A percentile compares a stretch with the other conserved stretches of the same genome.
phyloP scores from a whole-genome alignment of 75 land plant genomes.

The Pseudotsuga menziesii region DNA sequence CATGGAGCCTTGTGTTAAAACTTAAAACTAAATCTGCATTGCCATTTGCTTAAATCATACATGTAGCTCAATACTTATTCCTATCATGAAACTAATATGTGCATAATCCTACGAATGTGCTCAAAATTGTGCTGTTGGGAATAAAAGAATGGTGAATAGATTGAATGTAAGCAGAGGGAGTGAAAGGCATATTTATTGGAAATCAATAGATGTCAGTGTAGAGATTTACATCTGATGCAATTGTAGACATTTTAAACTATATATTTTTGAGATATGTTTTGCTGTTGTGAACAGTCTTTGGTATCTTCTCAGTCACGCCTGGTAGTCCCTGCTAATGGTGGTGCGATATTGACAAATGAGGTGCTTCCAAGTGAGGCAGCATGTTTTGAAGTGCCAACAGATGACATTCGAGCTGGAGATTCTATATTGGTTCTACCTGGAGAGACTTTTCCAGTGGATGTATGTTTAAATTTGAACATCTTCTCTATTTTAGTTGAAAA shows the following conservation, averaged over 20 bases:
- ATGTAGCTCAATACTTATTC: not conserved
- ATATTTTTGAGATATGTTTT: slow-evolving; percentile 7
- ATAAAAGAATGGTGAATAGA: not conserved
- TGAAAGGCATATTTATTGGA: not conserved
- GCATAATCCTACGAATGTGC: not conserved
- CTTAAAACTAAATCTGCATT: not conserved
- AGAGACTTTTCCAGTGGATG: slow-evolving; percentile 95
- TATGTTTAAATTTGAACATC: slow-evolving; percentile 25
- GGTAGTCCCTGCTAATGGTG: slow-evolving; percentile 49
- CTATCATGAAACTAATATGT: not conserved
- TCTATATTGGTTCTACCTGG: slow-evolving; percentile 89
- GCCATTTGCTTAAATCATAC: not conserved
- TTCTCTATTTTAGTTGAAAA: not conserved
- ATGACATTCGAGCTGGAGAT: slow-evolving; percentile 88
- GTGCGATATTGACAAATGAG: slow-evolving; percentile 12
- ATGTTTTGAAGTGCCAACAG: slow-evolving; percentile 73
- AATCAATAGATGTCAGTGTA: not conserved
- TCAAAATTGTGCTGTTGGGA: not conserved
- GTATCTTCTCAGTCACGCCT: slow-evolving; percentile 83
- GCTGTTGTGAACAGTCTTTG: slow-evolving; percentile 53
- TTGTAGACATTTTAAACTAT: slow-evolving; percentile 4
- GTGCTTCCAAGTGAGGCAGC: slow-evolving; percentile 43
- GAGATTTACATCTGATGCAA: not conserved
- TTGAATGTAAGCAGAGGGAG: not conserved
- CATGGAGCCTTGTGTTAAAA: not conserved